Base-by-base conservation (phyloP, 495 filamentous ascomycete species). In the Penicillium angulare region DNA sequence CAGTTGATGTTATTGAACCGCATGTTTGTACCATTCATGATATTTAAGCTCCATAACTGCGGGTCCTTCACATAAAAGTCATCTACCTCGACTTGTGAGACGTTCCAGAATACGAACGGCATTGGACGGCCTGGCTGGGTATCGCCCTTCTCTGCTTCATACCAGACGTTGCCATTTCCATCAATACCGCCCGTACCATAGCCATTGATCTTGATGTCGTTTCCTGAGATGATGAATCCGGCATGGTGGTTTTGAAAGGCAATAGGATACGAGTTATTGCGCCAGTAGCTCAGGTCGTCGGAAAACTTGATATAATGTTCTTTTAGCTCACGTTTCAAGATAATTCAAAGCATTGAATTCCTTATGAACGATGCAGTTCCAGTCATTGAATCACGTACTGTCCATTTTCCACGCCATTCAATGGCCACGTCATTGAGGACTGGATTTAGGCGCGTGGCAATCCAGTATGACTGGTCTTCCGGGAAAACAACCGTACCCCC, bases 101-200 rank as follows among this genome's bases (percentile, higher is more conserved):
- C 75, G 56, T 82, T 84, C 79, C 79, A 84, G 41, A 78, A 77
- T 0, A 84, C 80, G 45, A 84, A 82, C 1, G 80, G 79, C 79
- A 83, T 83, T 1, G 79, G 79, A 22, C 79, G 64, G 15, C 79
- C 77, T 17, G 72, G 68, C 53, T 72, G 68, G 0, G 79, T 82
- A 15, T 51, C 21, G 9, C 78, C 75, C 45, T 53, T 35, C 16
- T 66, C 78, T 66, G 50, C 78, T 61, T 47, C 77, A 48, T 57
- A 83, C 77, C 42, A 75, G 6, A 71, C 75, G 29, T 77, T 81
- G 3, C 80, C 79, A 49, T 79, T 79, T 23, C 79, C 79, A 44
- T 80, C 54, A 47, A 83, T 79, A 7, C 75, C 75, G 15, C 77
- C 78, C 3, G 72, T 81, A 2, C 67, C 69, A 52, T 76, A 67